A percentile compares a stretch with the other conserved stretches of the same genome.
Conservation (phyloP, 306 rosid genomes). For the Inga leiocalycina region DNA sequence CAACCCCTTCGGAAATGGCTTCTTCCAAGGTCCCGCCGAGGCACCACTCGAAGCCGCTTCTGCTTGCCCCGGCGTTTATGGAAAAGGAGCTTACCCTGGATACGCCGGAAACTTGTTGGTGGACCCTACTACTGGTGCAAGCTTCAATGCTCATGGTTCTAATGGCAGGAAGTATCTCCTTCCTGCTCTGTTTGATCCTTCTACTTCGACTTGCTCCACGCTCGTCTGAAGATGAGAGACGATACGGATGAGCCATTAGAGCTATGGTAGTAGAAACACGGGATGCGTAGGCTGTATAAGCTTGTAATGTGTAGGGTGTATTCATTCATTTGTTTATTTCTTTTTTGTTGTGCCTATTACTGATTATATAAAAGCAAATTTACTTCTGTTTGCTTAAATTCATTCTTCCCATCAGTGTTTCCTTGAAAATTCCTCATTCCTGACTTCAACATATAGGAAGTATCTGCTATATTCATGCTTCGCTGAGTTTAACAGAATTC, state of each 20-base stretch:
- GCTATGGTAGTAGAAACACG: neutral
- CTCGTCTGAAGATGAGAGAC: slow-evolving; percentile 41
- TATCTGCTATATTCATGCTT: neutral
- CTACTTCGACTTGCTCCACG: slow-evolving; percentile 60
- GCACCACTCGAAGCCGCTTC: slow-evolving; percentile 74
- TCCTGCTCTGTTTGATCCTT: slow-evolving; percentile 67
- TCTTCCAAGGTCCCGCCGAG: slow-evolving; percentile 59
- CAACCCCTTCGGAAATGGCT: slow-evolving; percentile 80
- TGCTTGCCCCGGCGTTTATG: slow-evolving; percentile 71
- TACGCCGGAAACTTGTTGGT: slow-evolving; percentile 60
- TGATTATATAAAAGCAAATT: slow-evolving; percentile 33
- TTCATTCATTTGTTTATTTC: slow-evolving; percentile 43
- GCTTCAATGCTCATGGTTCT: slow-evolving; percentile 66
- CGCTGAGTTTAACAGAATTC: neutral
- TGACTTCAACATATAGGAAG: too few relatives aligned
- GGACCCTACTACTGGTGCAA: slow-evolving; percentile 60
- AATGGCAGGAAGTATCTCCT: slow-evolving; percentile 66
- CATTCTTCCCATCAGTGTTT: neutral
- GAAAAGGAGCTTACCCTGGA: slow-evolving; percentile 73
- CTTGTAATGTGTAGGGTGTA: slow-evolving; percentile 11
- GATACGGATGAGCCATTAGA: neutral
- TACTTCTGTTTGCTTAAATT: slow-evolving; percentile 39
- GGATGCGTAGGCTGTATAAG: neutral
- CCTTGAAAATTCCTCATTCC: neutral
- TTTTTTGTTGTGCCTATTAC: slow-evolving; percentile 4